Conservation (phyloP, 192 early-diverging fungal genomes). For the Funneliformis mosseae region DNA sequence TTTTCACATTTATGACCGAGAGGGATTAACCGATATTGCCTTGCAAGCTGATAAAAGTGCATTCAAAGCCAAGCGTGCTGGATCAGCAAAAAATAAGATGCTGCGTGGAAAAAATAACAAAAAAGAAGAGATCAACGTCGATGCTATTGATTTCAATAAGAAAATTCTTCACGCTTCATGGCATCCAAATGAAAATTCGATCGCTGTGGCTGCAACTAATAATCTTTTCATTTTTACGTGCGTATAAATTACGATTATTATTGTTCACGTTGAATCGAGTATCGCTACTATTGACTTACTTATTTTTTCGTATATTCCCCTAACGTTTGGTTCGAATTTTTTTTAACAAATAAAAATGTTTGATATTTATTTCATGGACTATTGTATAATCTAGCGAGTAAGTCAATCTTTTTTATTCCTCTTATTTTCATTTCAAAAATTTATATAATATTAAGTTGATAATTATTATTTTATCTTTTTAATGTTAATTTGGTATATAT, state of each 20-base stretch:
- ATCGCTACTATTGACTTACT: background rate
- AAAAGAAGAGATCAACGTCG: slow-evolving; percentile 82
- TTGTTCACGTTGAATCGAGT: background rate
- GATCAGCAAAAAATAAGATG: slow-evolving; percentile 79
- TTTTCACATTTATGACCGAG: slow-evolving; percentile 92
- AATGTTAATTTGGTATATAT: background rate
- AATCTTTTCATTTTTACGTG: slow-evolving; percentile 95
- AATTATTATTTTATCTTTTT: background rate
- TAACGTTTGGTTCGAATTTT: background rate
- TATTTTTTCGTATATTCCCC: background rate
- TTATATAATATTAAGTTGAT: background rate
- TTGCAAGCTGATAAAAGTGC: slow-evolving; percentile 98
- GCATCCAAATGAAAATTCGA: slow-evolving; percentile 98
- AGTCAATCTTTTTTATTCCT: background rate
- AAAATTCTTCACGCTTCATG: slow-evolving; percentile 98
- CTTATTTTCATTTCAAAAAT: background rate
- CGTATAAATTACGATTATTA: slow-evolving; percentile 23
- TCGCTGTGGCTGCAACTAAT: slow-evolving; percentile 98
- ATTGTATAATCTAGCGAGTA: slow-evolving; percentile 26
- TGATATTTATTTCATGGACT: background rate
- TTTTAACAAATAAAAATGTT: background rate
- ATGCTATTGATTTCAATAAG: slow-evolving; percentile 90
- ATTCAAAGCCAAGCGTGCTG: slow-evolving; percentile 92
- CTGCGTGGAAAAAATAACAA: slow-evolving; percentile 49
- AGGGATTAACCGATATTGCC: slow-evolving; percentile 77